Conservation (phyloP, 2,329 filamentous ascomycete genomes). For the Mycogone perniciosa region DNA sequence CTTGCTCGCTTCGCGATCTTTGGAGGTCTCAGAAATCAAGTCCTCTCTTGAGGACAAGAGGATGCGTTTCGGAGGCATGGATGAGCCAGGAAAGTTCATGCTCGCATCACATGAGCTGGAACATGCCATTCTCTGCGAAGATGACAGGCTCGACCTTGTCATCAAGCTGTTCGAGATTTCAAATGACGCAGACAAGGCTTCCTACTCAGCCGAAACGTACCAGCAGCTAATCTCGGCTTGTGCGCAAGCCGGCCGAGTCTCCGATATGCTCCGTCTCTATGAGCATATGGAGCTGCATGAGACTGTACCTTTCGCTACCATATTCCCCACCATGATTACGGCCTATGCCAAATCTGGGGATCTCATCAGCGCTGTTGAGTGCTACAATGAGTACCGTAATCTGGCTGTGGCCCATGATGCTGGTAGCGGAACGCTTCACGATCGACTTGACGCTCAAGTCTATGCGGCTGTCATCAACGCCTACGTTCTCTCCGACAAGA, state of each 20-base stretch:
- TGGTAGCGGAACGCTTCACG: conserved; percentile 60
- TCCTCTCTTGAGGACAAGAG: conserved; percentile 72
- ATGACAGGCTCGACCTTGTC: conserved; percentile 79
- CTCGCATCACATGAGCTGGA: conserved; percentile 83
- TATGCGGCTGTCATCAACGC: conserved; percentile 90
- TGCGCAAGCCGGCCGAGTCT: conserved; percentile 70
- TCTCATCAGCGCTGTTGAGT: conserved; percentile 80
- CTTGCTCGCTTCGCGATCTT: conserved; percentile 70
- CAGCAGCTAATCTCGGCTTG: conserved; percentile 81
- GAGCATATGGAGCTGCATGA: conserved; percentile 82
- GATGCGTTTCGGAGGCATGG: conserved; percentile 77
- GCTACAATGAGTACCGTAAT: conserved; percentile 90
- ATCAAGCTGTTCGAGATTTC: conserved; percentile 81
- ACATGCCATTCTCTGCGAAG: conserved; percentile 76
- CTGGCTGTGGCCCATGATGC: conserved; percentile 80
- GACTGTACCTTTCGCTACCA: conserved; percentile 67
- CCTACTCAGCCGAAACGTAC: conserved; percentile 78
- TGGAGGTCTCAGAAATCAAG: conserved; percentile 71
- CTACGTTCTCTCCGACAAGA: conserved; percentile 74
- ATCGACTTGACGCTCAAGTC: conserved; percentile 73
- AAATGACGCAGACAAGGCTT: conserved; percentile 52
- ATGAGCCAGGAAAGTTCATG: conserved; percentile 79
- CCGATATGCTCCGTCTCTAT: conserved; percentile 86
- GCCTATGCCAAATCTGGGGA: conserved; percentile 80
- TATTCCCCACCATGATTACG: conserved; percentile 92